Evolutionary conservation across 345 rosid genomes (phyloP).

Genomic region (Chamaenerion angustifolium): DNA sequence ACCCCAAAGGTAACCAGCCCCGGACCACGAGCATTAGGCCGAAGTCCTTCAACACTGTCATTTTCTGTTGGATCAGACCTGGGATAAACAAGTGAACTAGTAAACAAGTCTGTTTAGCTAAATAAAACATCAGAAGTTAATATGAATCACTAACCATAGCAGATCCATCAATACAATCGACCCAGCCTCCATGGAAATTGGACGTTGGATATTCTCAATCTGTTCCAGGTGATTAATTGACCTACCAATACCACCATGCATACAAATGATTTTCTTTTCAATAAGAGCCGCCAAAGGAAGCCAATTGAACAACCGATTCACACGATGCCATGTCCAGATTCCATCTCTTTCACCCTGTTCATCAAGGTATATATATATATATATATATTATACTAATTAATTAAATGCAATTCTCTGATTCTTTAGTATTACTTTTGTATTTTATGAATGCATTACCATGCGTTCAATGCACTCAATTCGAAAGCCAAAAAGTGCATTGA

Average conservation of each 20-base stretch:
- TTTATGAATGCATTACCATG: conserved; percentile 39
- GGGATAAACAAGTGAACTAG: not conserved
- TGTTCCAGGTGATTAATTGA: conserved; percentile 96
- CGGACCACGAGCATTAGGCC: conserved; percentile 99
- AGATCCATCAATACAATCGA: conserved; percentile 96
- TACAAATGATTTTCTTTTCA: conserved; percentile 93
- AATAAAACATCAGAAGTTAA: not conserved
- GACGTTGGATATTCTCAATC: conserved; percentile 92
- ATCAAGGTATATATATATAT: conserved; percentile 10
- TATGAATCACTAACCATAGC: conserved; percentile 47
- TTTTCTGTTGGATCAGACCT: conserved; percentile 99
- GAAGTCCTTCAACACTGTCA: conserved; percentile 96
- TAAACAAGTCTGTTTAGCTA: not conserved
- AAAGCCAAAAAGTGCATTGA: conserved; percentile 97
- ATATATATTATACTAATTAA: too few species aligned
- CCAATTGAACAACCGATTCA: conserved; percentile 93
- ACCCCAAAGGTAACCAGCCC: conserved; percentile 98
- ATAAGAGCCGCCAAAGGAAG: conserved; percentile 91
- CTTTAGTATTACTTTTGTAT: not conserved
- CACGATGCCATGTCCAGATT: conserved; percentile 96
- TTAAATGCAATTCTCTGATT: not conserved
- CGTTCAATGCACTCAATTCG: conserved; percentile 97
- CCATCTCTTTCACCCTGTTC: conserved; percentile 97
- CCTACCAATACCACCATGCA: conserved; percentile 99
- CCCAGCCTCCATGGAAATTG: conserved; percentile 94